Base-by-base conservation (phyloP, 169 alveolate species). In the Cryptosporidium viatorum region DNA sequence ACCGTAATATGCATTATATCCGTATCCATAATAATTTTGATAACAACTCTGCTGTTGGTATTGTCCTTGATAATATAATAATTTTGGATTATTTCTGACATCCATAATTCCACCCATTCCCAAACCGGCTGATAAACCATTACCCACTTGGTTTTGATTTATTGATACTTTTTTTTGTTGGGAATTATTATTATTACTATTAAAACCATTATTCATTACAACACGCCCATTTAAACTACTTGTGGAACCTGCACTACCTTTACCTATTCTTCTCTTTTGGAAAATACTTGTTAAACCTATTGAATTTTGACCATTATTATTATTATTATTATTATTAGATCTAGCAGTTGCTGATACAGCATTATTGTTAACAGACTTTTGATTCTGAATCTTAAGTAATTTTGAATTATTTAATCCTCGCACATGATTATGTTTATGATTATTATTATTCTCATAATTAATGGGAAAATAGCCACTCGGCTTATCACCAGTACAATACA, bases 401-500 rank as follows among this genome's bases (percentile, higher is more conserved):
- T 48, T 48, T 14, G 55, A 48, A 48, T 48, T 48, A 48, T 48
- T 48, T 0, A 48, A 3, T 48, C 23, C 55, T 14, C 21, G 6
- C 55, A 48, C 9, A 14, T 48, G 8, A 41, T 10, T 41, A 8
- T 41, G 1, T 3, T 41, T 41, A 33, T 41, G 62, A 52, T 52
- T n/a, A 2, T 12, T 52, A 52, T 23, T 52, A 23, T 14, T 70
- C 62, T 45, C 23, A 9, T 26, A 21, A 45, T 43, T 26, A 73
- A 31, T 37, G 39, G 86, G 86, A 52, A 21, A 55, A 35, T 73
- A 73, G 18, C 86, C 86, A 58, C 86, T 73, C 6, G 86, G 86
- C 45, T 73, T 73, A 7, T 73, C 86, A 23, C 31, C 39, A n/a
- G 86, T 37, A 58, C 86, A 73, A 52, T 73, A 73, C 35, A 73